Percentiles rank a stretch among this genome's conserved stretches.
phyloP scores from a whole-genome alignment of 2,329 filamentous ascomycete genomes.

The Calonectria fujianensis region DNA sequence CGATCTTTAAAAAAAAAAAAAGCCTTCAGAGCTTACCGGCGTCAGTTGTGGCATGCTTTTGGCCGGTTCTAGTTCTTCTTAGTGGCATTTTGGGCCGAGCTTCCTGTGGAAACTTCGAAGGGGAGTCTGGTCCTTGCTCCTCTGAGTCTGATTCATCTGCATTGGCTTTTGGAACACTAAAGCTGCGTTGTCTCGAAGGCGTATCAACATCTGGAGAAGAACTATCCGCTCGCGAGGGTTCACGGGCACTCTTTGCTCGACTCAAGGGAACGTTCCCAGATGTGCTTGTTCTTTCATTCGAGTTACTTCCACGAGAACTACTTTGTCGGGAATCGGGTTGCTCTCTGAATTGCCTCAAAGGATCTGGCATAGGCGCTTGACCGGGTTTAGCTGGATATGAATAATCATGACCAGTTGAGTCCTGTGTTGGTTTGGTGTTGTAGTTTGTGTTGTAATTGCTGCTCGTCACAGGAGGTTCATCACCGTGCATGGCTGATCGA shows the following conservation, averaged over 20 bases:
- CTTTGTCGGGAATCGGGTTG: slow-evolving; percentile 70
- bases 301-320: slow-evolving; percentile 73
- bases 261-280: slow-evolving; percentile 69
- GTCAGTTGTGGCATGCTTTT: slow-evolving; percentile 39
- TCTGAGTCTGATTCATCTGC: slow-evolving; percentile 27
- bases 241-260: slow-evolving; percentile 68
- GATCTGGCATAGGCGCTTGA: slow-evolving; percentile 64
- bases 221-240: slow-evolving; percentile 56
- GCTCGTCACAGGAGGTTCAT: slow-evolving; percentile 71
- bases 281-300: slow-evolving; percentile 76
- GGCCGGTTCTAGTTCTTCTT: slow-evolving; percentile 51
- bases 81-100: slow-evolving; percentile 51
- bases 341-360: slow-evolving; percentile 67
- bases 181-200: slow-evolving; percentile 57
- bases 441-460: slow-evolving; percentile 74
- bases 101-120: slow-evolving; percentile 43
- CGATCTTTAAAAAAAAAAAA: background rate
- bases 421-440: slow-evolving; percentile 61
- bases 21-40: slow-evolving; percentile 41
- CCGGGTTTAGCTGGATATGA: slow-evolving; percentile 34
- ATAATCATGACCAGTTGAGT: slow-evolving; percentile 46
- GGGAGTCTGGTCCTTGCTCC: slow-evolving; percentile 17
- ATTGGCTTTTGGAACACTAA: slow-evolving; percentile 56
- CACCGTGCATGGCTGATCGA: slow-evolving; percentile 67
- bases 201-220: slow-evolving; percentile 48